Conservation (phyloP, 1,139 yeast species). For the Taphrina pruni region DNA sequence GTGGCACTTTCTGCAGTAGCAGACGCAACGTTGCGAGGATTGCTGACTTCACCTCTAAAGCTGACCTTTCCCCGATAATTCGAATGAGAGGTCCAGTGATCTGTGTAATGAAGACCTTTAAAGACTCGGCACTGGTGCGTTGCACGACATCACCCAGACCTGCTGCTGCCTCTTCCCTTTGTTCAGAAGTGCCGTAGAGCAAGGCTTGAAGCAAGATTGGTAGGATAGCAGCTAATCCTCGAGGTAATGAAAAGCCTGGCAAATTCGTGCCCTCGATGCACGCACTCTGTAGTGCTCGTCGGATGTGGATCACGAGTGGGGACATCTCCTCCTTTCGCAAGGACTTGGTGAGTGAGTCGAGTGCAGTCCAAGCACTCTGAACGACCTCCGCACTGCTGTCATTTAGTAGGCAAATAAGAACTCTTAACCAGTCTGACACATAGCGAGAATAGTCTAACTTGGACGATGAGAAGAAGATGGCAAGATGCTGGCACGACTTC, state of each 20-base stretch:
- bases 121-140: conserved; percentile 78
- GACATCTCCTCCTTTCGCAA: conserved; percentile 74
- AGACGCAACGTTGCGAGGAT: conserved; percentile 82
- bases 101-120: conserved; percentile 87
- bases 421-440: conserved; percentile 74
- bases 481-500: conserved; percentile 71
- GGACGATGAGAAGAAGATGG: conserved; percentile 70
- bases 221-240: conserved; percentile 84
- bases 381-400: conserved; percentile 72
- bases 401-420: conserved; percentile 73
- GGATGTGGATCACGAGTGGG: conserved; percentile 75
- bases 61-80: conserved; percentile 94
- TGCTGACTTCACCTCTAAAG: conserved; percentile 88
- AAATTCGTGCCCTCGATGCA: conserved; percentile 70
- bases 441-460: conserved; percentile 74
- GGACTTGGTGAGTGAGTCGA: conserved; percentile 68
- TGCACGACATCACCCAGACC: conserved; percentile 89
- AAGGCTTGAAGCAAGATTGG: conserved; percentile 95
- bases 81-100: conserved; percentile 98
- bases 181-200: conserved; percentile 87
- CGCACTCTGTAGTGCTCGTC: conserved; percentile 70
- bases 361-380: conserved; percentile 69
- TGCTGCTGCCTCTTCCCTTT: conserved; percentile 82
- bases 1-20: conserved; percentile 81
- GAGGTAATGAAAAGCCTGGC: conserved; percentile 78